A percentile compares a stretch with the other conserved stretches of the same genome.
Evolutionary conservation across 768 basidiomycete species (phyloP).

Genomic region (Aureoboletus auriporus): DNA sequence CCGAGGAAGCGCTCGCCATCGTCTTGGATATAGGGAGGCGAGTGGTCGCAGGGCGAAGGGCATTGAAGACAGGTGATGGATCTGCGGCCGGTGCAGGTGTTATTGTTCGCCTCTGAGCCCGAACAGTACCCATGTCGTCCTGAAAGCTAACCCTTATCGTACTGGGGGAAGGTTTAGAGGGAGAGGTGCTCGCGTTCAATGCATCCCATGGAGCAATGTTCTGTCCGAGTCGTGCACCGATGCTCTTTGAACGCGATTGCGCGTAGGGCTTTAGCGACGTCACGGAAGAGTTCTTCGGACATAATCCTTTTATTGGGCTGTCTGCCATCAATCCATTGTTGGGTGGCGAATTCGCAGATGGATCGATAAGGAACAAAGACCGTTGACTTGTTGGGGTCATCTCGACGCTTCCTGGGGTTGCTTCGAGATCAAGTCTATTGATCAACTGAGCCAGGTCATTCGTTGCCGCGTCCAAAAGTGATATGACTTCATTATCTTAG

Average conservation of each 20-base stretch:
- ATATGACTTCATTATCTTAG: slow-evolving; percentile 49
- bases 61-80: slow-evolving; percentile 54
- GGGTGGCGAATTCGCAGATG: slow-evolving; percentile 29
- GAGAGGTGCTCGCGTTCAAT: slow-evolving; percentile 38
- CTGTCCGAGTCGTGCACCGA: slow-evolving; percentile 38
- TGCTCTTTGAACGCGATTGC: slow-evolving; percentile 24
- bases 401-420: slow-evolving; percentile 61
- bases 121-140: slow-evolving; percentile 20
- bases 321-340: slow-evolving; percentile 24
- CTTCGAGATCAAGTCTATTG: slow-evolving; percentile 76
- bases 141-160: slow-evolving; percentile 22
- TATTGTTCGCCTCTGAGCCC: slow-evolving; percentile 48
- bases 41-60: slow-evolving; percentile 47
- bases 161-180: slow-evolving; percentile 29
- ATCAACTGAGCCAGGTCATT: slow-evolving; percentile 76
- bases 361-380: slow-evolving; percentile 16
- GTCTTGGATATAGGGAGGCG: slow-evolving; percentile 18
- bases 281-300: slow-evolving; percentile 39
- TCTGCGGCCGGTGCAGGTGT: slow-evolving; percentile 59
- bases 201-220: slow-evolving; percentile 64
- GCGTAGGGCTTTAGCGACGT: slow-evolving; percentile 51
- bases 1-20: slow-evolving; percentile 23
- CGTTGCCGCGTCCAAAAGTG: slow-evolving; percentile 74
- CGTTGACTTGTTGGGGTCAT: slow-evolving; percentile 37
- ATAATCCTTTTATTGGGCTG: slow-evolving; percentile 36